phyloP scores from a whole-genome alignment of 1,284 basidiomycete species.

The Sanghuangporus sanghuang region DNA sequence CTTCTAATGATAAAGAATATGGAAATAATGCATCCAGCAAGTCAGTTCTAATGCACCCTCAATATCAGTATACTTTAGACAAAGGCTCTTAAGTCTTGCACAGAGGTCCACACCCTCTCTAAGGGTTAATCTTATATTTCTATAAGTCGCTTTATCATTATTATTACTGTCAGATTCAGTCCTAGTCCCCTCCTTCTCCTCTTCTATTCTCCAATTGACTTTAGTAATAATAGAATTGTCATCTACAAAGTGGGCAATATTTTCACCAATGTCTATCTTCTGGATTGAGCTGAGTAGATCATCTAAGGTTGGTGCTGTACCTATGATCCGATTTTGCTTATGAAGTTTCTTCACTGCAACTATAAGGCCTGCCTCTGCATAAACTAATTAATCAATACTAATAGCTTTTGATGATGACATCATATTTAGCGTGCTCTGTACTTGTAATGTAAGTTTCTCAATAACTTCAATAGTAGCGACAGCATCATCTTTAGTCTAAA shows the following conservation, averaged over 20 bases:
- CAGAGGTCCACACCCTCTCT: too few relatives aligned
- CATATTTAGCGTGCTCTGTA: neutral
- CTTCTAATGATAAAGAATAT: too few relatives aligned
- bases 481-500: neutral
- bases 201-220: neutral
- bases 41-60: too few relatives aligned
- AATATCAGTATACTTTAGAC: too few relatives aligned
- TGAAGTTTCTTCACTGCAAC: neutral
- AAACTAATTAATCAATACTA: neutral
- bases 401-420: neutral
- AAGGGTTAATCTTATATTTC: too few relatives aligned
- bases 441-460: neutral
- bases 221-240: neutral
- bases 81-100: too few relatives aligned
- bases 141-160: constrained; percentile 11
- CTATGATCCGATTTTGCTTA: constrained; percentile 15
- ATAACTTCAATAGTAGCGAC: neutral
- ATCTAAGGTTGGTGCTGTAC: constrained; percentile 18
- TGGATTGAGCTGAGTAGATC: constrained; percentile 20
- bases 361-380: neutral
- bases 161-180: neutral
- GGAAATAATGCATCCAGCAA: too few relatives aligned
- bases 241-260: constrained; percentile 3
- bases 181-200: neutral
- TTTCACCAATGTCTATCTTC: constrained; percentile 20